phyloP scores from a whole-genome alignment of 2,329 filamentous ascomycete species.

The Sarocladium kiliense region DNA sequence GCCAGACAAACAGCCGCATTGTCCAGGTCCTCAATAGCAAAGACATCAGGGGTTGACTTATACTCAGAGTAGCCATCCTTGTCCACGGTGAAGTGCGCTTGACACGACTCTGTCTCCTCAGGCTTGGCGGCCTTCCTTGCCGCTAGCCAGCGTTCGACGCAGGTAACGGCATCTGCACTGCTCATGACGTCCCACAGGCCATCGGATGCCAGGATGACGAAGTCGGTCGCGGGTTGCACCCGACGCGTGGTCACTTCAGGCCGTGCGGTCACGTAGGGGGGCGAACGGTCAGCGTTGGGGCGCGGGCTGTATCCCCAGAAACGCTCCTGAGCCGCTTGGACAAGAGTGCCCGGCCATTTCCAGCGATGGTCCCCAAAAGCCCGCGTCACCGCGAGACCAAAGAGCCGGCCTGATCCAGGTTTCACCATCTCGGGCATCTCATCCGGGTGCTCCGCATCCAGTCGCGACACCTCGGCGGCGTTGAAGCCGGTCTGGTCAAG shows the following conservation, averaged over 20 bases:
- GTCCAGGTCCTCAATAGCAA: conserved; percentile 67
- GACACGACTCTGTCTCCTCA: conserved; percentile 11
- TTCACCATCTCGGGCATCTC: conserved; percentile 45
- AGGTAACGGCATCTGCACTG: conserved; percentile 51
- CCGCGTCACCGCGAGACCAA: conserved; percentile 57
- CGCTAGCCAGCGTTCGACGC: conserved; percentile 50
- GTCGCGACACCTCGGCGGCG: conserved; percentile 47
- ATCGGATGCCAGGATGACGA: conserved; percentile 62
- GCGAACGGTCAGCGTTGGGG: conserved; percentile 41
- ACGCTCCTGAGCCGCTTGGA: conserved; percentile 31
- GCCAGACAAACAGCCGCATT: conserved; percentile 79
- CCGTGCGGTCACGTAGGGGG: conserved; percentile 64
- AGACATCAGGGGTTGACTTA: conserved; percentile 42
- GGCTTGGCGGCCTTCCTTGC: conserved; percentile 20
- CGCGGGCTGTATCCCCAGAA: conserved; percentile 36
- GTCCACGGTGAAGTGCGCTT: conserved; percentile 9
- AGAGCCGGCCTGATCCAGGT: conserved; percentile 48
- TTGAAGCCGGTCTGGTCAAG: conserved; percentile 64
- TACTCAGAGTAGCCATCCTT: conserved; percentile 18
- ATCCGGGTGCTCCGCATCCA: conserved; percentile 55
- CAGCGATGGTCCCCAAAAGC: conserved; percentile 65
- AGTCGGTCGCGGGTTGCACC: conserved; percentile 40
- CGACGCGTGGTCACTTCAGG: conserved; percentile 56
- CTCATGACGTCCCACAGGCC: conserved; percentile 61
- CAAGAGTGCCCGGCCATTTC: conserved; percentile 52